Conservation (phyloP, 2,329 filamentous ascomycete genomes). For the Stachybotrys chartarum region DNA sequence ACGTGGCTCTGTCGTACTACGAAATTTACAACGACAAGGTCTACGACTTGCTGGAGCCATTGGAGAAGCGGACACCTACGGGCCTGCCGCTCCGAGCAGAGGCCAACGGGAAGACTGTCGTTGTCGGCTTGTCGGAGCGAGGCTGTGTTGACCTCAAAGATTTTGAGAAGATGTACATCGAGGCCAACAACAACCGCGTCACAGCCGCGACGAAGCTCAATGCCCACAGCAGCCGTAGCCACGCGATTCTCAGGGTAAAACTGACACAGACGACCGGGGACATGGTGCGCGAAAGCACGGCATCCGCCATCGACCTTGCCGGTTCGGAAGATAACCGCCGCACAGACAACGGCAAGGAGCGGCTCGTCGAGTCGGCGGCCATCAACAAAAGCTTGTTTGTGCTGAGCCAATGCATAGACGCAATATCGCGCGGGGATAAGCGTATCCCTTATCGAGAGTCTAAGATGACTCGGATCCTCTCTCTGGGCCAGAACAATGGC, state of each 20-base stretch:
- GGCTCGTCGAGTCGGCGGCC: slow-evolving; percentile 87
- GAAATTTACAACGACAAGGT: slow-evolving; percentile 98
- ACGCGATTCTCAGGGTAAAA: slow-evolving; percentile 87
- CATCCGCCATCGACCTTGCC: slow-evolving; percentile 88
- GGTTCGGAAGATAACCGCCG: slow-evolving; percentile 93
- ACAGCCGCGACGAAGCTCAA: slow-evolving; percentile 90
- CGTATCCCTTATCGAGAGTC: slow-evolving; percentile 90
- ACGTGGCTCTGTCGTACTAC: slow-evolving; percentile 81
- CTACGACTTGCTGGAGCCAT: slow-evolving; percentile 80
- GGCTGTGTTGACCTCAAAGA: slow-evolving; percentile 80
- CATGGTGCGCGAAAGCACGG: slow-evolving; percentile 67
- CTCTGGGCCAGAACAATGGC: slow-evolving; percentile 88
- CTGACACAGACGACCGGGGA: slow-evolving; percentile 68
- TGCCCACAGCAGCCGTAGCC: slow-evolving; percentile 81
- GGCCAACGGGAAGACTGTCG: slow-evolving; percentile 78
- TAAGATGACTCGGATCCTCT: slow-evolving; percentile 95
- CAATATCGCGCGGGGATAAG: slow-evolving; percentile 67
- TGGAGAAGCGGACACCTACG: slow-evolving; percentile 75
- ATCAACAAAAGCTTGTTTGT: slow-evolving; percentile 98
- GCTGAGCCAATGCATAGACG: slow-evolving; percentile 89
- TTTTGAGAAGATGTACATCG: slow-evolving; percentile 83
- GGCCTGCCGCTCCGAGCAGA: slow-evolving; percentile 80
- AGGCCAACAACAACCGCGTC: slow-evolving; percentile 83
- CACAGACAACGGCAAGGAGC: slow-evolving; percentile 88
- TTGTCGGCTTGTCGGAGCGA: slow-evolving; percentile 78